Evolutionary conservation across 1,139 yeast genomes (phyloP), one percentile per base, ranked within the genome.

Genomic region (Geotrichum reessii): DNA sequence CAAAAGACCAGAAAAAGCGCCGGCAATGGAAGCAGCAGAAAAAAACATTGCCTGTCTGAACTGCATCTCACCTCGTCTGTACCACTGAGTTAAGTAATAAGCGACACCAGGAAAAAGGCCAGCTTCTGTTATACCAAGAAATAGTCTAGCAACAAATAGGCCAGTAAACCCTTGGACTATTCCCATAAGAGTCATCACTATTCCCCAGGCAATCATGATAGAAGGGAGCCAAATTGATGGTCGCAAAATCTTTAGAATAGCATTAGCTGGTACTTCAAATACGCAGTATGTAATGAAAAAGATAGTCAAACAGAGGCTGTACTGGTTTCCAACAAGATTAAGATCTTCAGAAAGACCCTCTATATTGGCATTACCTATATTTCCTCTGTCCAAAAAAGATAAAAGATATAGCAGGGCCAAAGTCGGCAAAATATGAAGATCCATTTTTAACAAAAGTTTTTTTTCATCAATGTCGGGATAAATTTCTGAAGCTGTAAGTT

Each of bases 1-100:
- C 67, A n/a, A 69, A 66, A 24, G 85, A 76, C 67, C 81, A 82
- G 65, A 84, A 76, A 60, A 84, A 73, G 24, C 87, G 0, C 74
- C 74, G 19, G 73, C 81, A 56, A 83, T 81, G 6, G 84, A 66
- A 9, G 74, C 69, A 9, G 71, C 68, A 12, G 86, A 77, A 67
- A 81, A 83, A 64, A 84, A 77, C 61, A 84, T 74, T 17, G 88
- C 81, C 67, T 81, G 80, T 67, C 89, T 76, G 50, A 80, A 73
- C 6, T 83, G 69, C 50, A 73, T 64, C 57, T 74, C 76, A 87
- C 81, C 67, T 28, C 69, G 66, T 49, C 66, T 63, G 64, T 74
- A 73, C 74, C 74, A 72, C 53, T 61, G 61, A 14, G 70, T 63
- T 48, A 70, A 61, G 50, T 65, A 63, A 58, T 63, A 69, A 24